Evolutionary conservation across 148 eudicot species (phyloP), one percentile per base, ranked within the genome.

Genomic region (Cornus florida): DNA sequence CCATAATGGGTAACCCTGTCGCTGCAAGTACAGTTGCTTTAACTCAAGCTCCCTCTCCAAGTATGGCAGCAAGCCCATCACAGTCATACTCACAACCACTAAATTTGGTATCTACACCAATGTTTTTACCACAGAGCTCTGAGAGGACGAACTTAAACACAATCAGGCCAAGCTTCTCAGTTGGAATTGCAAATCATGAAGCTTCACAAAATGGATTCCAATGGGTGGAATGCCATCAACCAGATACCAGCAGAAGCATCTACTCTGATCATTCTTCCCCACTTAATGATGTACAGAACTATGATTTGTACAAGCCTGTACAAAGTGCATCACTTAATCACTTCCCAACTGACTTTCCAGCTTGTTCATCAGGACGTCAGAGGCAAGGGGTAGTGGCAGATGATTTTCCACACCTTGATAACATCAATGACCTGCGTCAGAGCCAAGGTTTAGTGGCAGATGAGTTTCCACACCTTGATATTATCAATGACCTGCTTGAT

Each of bases 351-450:
- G 92, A 87, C 16, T 79, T 77, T 79, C 78, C 84, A 7, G 85
- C 85, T 8, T 76, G 84, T 46, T 79, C 90, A 22, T 89, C 93
- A 3, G 90, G 89, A 35, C 88, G 90, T 41, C 92, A 80, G 71
- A 78, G 78, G 67, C 92, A 88, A 57, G 82, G 86, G 53, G 83
- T 76, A 9, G 10, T 84, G 59, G 84, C 88, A 4, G 97, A 93
- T 74, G 97, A 93, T 32, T 93, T 93, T 76, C 97, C 97, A 5
- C 94, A 93, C 79, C 92, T 93, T 1, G 97, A 93, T 81, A 93
- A 91, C 71, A 93, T 93, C 80, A 93, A 93, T 80, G 97, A 91
- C 64, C 28, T 88, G 28, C 88, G 90, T 39, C 91, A 80, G 71
- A 77, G 78, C 70, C 92, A 88, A 57, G 82, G 86, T 53, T 83